Percentiles rank a stretch among this genome's conserved stretches.
Conservation (phyloP, 2,329 filamentous ascomycete genomes). For the Penicillium sp. region DNA sequence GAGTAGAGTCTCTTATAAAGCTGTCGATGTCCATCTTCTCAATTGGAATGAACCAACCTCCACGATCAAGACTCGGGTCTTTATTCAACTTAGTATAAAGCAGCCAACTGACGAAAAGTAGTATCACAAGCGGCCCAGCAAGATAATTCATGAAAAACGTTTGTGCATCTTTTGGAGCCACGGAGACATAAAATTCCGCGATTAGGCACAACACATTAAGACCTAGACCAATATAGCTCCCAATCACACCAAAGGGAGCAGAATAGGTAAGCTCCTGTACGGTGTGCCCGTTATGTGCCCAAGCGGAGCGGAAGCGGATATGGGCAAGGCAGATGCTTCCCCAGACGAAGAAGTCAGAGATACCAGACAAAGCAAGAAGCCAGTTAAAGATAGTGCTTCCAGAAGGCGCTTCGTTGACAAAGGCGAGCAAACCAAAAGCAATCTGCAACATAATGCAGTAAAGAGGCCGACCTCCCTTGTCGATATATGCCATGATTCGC, state of each 20-base stretch:
- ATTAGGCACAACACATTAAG: slow-evolving; percentile 56
- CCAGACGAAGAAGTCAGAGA: slow-evolving; percentile 65
- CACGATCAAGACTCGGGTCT: slow-evolving; percentile 21
- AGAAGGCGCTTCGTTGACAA: slow-evolving; percentile 41
- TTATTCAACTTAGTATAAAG: slow-evolving; percentile 18
- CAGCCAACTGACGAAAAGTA: slow-evolving; percentile 41
- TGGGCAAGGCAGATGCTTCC: slow-evolving; percentile 64
- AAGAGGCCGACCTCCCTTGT: slow-evolving; percentile 47
- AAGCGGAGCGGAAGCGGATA: slow-evolving; percentile 65
- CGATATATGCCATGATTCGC: slow-evolving; percentile 45
- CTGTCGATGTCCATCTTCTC: slow-evolving; percentile 22
- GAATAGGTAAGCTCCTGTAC: slow-evolving; percentile 65
- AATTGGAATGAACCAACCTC: slow-evolving; percentile 17
- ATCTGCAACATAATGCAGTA: slow-evolving; percentile 43
- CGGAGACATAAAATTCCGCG: slow-evolving; percentile 45
- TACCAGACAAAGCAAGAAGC: slow-evolving; percentile 63
- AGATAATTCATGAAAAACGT: slow-evolving; percentile 50
- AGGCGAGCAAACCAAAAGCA: slow-evolving; percentile 42
- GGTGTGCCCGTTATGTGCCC: slow-evolving; percentile 56
- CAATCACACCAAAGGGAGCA: slow-evolving; percentile 58
- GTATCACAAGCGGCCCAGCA: slow-evolving; percentile 28
- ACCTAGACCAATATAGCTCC: slow-evolving; percentile 61
- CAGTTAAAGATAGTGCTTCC: slow-evolving; percentile 60
- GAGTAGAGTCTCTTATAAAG: slow-evolving; percentile 19
- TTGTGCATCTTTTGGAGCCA: slow-evolving; percentile 35